Evolutionary conservation across 805 yeast genomes (phyloP), one percentile per base, ranked within the genome.

Genomic region (Tetrapisispora arboricola): DNA sequence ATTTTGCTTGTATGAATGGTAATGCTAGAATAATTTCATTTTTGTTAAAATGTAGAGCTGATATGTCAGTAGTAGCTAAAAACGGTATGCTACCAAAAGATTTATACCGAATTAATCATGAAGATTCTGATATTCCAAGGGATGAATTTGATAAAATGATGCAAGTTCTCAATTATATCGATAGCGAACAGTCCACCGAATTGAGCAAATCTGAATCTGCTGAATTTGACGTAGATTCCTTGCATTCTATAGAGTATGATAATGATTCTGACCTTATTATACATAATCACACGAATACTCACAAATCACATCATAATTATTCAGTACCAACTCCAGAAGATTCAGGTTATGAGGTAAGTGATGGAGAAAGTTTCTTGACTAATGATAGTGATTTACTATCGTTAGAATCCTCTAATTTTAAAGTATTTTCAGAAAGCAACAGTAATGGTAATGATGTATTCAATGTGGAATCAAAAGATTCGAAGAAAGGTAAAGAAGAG

Each of bases 1-100:
- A 88, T 59, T 79, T 83, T 55, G 95, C 96, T 0, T 75, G 86
- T 25, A 58, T 88, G 50, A 68, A 71, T 49, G 95, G 95, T 25
- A 73, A 82, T 53, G 66, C 84, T 39, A 79, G 73, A 36, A 68
- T 81, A 30, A 81, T 84, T 45, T 70, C 72, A 33, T 54, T 80
- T 32, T 68, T 84, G 47, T 56, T 80, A 32, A 77, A 71, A 28
- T 78, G 81, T 55, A 80, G 78, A 39, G 82, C 90, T 1, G 76
- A 74, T 49, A 60, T 73, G 47, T 65, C 68, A 29, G 57, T 71
- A 42, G 73, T 64, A 51, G 68, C 83, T 20, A 61, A 68, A 36
- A 73, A 73, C 49, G 80, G 80, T 12, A 39, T 67, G 17, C 61
- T 67, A 2, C 65, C 73, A 17, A 46, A 42, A 18, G 53, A 56